Evolutionary conservation across 805 yeast species (phyloP).

Genomic region (Barnettozyma sp.): DNA sequence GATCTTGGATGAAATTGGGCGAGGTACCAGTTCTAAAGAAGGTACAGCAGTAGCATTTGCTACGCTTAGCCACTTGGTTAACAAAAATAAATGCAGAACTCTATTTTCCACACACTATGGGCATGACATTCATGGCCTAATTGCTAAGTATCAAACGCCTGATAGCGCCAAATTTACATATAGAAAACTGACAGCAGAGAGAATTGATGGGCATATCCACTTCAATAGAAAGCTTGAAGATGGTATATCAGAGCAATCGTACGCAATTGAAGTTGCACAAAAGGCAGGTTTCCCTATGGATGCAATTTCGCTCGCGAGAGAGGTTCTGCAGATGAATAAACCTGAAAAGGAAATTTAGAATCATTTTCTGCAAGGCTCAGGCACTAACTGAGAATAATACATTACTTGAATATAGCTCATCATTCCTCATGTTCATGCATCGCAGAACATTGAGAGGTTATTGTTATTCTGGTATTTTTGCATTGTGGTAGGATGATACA

Average conservation of each 20-base stretch:
- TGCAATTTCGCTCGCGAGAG: constrained; percentile 72
- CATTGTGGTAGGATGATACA: too few relatives aligned
- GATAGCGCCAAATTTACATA: constrained; percentile 64
- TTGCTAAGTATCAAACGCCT: constrained; percentile 52
- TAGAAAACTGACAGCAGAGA: constrained; percentile 41
- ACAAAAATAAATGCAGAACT: constrained; percentile 66
- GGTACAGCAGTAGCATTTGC: constrained; percentile 98
- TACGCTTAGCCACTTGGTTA: constrained; percentile 74
- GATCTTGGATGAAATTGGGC: constrained; percentile 92
- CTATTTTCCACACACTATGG: constrained; percentile 95
- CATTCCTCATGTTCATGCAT: too few relatives aligned
- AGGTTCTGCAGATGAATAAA: constrained; percentile 41
- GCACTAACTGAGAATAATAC: too few relatives aligned
- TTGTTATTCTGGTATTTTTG: too few relatives aligned
- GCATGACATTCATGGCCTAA: constrained; percentile 71
- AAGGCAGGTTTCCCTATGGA: constrained; percentile 84
- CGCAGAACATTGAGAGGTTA: too few relatives aligned
- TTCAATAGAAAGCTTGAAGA: constrained; percentile 81
- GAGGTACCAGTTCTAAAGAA: constrained; percentile 75
- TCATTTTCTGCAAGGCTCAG: background rate
- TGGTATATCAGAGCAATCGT: constrained; percentile 88
- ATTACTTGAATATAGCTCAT: too few relatives aligned
- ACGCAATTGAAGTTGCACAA: constrained; percentile 96
- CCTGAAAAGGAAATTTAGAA: background rate
- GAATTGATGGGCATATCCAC: constrained; percentile 52